phyloP scores from a whole-genome alignment of 2,329 filamentous ascomycete genomes.

The Sporothrix sp. region DNA sequence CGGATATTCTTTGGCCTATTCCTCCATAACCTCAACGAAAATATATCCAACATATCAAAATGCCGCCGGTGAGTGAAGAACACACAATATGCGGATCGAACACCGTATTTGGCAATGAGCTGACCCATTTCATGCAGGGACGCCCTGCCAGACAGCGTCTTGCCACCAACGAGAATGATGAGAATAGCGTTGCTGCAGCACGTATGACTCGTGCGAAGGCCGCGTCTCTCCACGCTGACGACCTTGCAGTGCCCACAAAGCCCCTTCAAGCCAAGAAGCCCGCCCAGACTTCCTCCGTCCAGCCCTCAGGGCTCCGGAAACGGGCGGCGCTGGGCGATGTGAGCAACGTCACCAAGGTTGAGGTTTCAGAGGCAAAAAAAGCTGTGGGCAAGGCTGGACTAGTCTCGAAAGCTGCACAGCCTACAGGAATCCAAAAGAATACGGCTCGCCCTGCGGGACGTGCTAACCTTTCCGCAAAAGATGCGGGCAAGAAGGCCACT shows the following conservation, averaged over 20 bases:
- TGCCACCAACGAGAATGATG: conserved; percentile 87
- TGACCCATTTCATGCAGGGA: conserved; percentile 23
- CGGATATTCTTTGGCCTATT: too few relatives aligned
- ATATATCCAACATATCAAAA: conserved; percentile 3
- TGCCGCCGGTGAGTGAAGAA: conserved; percentile 18
- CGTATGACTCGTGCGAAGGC: conserved; percentile 91
- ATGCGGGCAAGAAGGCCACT: conserved; percentile 46
- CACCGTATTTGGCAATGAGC: not conserved
- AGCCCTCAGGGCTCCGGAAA: conserved; percentile 43
- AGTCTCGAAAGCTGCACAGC: conserved; percentile 70
- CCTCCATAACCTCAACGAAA: not conserved
- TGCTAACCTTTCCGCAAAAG: conserved; percentile 36
- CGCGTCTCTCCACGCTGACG: conserved; percentile 58
- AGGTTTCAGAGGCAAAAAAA: conserved; percentile 67
- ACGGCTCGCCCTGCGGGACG: conserved; percentile 49
- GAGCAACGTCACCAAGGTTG: conserved; percentile 84
- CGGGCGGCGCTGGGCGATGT: conserved; percentile 85
- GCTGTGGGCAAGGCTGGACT: conserved; percentile 54
- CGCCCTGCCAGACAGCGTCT: conserved; percentile 64
- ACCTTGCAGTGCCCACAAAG: conserved; percentile 46
- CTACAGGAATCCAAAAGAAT: conserved; percentile 81
- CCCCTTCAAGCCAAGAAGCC: conserved; percentile 62
- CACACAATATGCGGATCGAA: not conserved
- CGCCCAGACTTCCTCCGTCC: conserved; percentile 38
- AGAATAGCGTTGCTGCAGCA: conserved; percentile 66